These are phyloP conservation scores for Lophiostoma macrostomum DNA, from an alignment of 495 filamentous ascomycete genomes.

Conservation along the genomic window DNA sequence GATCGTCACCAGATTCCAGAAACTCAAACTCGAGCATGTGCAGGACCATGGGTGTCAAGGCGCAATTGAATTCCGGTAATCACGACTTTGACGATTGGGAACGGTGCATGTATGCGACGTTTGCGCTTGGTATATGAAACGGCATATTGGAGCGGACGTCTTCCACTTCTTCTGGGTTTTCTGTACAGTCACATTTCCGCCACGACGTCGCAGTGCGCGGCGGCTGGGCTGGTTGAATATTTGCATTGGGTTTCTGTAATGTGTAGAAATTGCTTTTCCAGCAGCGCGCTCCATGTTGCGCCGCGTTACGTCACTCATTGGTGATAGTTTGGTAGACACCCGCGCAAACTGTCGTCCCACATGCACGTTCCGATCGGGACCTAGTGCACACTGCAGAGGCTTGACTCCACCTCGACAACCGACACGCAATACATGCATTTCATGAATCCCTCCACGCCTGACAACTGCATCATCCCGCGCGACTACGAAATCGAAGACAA, in stretches of 20 bases:
- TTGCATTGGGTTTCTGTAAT: slow-evolving; percentile 13
- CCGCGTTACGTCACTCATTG: slow-evolving; percentile 15
- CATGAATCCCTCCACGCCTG: not conserved
- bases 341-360: slow-evolving; percentile 8
- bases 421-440: too few species aligned
- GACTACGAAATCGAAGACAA: slow-evolving; percentile 28
- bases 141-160: slow-evolving; percentile 22
- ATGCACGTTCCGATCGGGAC: not conserved
- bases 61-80: slow-evolving; percentile 87
- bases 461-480: not conserved
- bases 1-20: slow-evolving; percentile 67
- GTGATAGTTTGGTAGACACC: too few species aligned
- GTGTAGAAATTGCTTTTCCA: slow-evolving; percentile 21
- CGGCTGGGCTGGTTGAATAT: slow-evolving; percentile 5
- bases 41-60: slow-evolving; percentile 79
- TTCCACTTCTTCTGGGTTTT: slow-evolving; percentile 1
- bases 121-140: slow-evolving; percentile 11
- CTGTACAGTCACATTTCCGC: not conserved
- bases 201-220: slow-evolving; percentile 21
- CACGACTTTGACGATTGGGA: slow-evolving; percentile 26
- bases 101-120: slow-evolving; percentile 19
- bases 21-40: slow-evolving; percentile 86
- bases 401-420: slow-evolving; percentile 24
- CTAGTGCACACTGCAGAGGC: slow-evolving; percentile 25
- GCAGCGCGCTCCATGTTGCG: not conserved